Base-by-base conservation (phyloP, 129 eudicot genomes). In the Flaveria robusta region DNA sequence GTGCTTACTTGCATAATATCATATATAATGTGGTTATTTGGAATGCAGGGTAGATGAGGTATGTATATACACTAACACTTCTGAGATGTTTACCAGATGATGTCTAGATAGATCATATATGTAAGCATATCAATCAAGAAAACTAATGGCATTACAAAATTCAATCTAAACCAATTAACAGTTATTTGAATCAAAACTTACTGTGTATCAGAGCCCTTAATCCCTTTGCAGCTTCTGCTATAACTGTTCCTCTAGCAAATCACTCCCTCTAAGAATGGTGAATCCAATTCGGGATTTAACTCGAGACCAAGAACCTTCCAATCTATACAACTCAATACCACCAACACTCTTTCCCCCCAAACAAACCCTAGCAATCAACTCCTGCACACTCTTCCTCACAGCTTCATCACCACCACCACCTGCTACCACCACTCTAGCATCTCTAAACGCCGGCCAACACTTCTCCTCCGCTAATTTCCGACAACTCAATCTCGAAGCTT, bases 381-480 rank as follows among this genome's bases (percentile, higher is more conserved):
- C 78, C 43, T 66, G 58, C 27, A 70, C 87, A 74, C 79, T 71
- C 52, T 66, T 80, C 74, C 75, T 78, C 83, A 50, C 72, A 56
- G 5, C n/a, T 20, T 43, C 70, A 71, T 42, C 76, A 39, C 65
- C n/a, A 24, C 42, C 22, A 9, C 71, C 46, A 11, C 29, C 69
- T 63, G 71, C 58, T n/a, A 83, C 75, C 0, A 68, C 80, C 26
- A 92, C 37, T 66, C 88, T 75, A 1, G 94, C 92, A 6, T 77
- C 88, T 81, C 59, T 65, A 77, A 90, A 92, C 76, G 80, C 88
- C 42, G 84, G 83, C 59, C 54, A 66, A 65, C 96, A 90, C 88
- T 85, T 93, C 37, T 81, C 83, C 24, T 77, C 84, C 0, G 91
- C 87, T 19, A 90, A 85, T 11, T 68, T 81, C 27, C 66, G 72